Conservation (phyloP, 73 alveolate genomes). For the Symbiodinium natans region DNA sequence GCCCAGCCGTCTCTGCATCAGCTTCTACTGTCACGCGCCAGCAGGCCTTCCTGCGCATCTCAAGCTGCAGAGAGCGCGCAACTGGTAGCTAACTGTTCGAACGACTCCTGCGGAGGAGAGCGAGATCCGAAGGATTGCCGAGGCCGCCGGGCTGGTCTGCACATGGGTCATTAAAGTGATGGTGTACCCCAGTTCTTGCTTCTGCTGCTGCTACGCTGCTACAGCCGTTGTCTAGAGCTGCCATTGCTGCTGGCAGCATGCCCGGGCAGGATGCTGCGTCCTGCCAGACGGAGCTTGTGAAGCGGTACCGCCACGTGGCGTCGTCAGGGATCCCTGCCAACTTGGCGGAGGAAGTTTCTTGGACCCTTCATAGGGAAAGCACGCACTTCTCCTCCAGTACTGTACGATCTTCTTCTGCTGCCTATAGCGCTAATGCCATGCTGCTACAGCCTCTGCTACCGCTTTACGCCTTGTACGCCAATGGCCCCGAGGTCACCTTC, state of each 20-base stretch:
- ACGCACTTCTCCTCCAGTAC: background rate
- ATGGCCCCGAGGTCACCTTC: background rate
- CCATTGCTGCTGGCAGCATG: background rate
- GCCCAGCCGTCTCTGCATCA: no score
- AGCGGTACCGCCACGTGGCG: background rate
- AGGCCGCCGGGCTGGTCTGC: background rate
- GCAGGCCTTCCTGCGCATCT: no score
- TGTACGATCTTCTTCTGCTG: background rate
- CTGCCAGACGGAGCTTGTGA: background rate
- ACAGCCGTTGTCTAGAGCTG: background rate
- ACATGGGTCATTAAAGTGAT: no score
- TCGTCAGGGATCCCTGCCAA: background rate
- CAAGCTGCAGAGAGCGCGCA: no score
- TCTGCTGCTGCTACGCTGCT: background rate
- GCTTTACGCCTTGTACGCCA: no score
- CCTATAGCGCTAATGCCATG: background rate
- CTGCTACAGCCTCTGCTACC: no score
- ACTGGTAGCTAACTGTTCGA: background rate
- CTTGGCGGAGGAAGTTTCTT: conserved; percentile 2
- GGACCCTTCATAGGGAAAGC: background rate
- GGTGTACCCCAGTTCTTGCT: background rate
- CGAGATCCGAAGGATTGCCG: background rate
- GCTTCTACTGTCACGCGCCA: no score
- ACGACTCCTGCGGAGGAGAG: background rate
- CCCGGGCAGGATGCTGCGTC: background rate